Base-by-base conservation (phyloP, 108 stramenopile species). In the Cyclotella sp. region DNA sequence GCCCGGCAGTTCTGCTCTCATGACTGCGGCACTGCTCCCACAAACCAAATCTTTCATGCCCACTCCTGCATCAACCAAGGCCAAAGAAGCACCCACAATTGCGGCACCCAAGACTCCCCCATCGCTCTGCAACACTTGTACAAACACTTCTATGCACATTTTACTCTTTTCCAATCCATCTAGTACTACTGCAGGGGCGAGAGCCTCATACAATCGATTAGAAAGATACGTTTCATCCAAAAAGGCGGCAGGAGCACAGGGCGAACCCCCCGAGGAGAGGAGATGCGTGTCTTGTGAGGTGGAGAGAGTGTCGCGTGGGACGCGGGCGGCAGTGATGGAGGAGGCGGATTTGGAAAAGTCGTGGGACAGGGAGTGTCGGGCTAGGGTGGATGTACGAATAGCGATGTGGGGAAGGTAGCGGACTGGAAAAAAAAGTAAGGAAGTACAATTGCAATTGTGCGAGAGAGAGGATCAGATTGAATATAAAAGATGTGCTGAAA, bases 71-170 rank as follows among this genome's bases (percentile, higher is more conserved):
- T 93, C 90, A 12, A 73, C 86, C 76, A 95, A 76, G 3, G 95
- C 95, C 64, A 95, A 47, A 27, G 73, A 75, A 1, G 95, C 87
- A 9, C 91, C 92, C 9, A 76, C 41, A 28, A 93, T 85, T n/a
- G 80, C 84, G 21, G 90, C 88, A 22, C 87, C 73, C 58, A 95
- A 76, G 26, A 88, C 85, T 28, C 86, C 77, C 24, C 95, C 95
- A 82, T 93, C 92, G 63, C 90, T 87, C 68, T 96, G 95, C 27
- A 96, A 53, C 22, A 96, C 83, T 10, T 89, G 79, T n/a, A 91
- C 85, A 45, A 81, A 78, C 0, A 93, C 84, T 14, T 77, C 73
- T 12, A 92, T 57, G 51, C 76, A 74, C 81, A 84, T 82, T 91
- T 93, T 67, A 85, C 3, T 61, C 30, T 77, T 77, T 71, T 51